phyloP scores from a whole-genome alignment of 352 stramenopile species.

The Thalassiosira mediterranea region DNA sequence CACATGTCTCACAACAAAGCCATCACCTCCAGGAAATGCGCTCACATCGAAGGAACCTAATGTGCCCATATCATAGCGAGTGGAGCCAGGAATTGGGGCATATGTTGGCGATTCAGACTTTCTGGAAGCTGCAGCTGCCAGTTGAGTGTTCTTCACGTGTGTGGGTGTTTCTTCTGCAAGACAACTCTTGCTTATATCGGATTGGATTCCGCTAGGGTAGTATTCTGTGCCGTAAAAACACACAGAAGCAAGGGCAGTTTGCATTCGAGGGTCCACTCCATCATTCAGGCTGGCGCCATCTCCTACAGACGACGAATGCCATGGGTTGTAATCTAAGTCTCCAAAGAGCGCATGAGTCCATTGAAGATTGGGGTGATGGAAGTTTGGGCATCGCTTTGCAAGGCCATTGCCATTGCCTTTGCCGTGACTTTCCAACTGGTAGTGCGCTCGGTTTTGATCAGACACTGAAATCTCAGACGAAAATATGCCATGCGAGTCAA shows the following conservation, averaged over 20 bases:
- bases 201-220: slow-evolving; percentile 37
- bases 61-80: slow-evolving; percentile 58
- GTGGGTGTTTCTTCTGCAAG: slow-evolving; percentile 12
- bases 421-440: slow-evolving; percentile 37
- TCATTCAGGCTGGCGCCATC: neutral
- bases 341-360: slow-evolving; percentile 77
- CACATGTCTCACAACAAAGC: slow-evolving; percentile 74
- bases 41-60: slow-evolving; percentile 73
- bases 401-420: slow-evolving; percentile 49
- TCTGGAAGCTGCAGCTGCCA: slow-evolving; percentile 1
- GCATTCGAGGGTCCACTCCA: slow-evolving; percentile 40
- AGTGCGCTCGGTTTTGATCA: slow-evolving; percentile 55
- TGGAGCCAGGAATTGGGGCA: slow-evolving; percentile 46
- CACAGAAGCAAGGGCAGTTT: slow-evolving; percentile 37
- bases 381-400: slow-evolving; percentile 72
- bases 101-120: slow-evolving; percentile 11
- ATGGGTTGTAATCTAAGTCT: slow-evolving; percentile 62
- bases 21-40: slow-evolving; percentile 57
- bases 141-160: neutral
- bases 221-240: slow-evolving; percentile 58
- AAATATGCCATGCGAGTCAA: slow-evolving; percentile 35
- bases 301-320: slow-evolving; percentile 29
- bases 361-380: slow-evolving; percentile 61
- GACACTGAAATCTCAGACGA: slow-evolving; percentile 33
- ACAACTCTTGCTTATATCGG: slow-evolving; percentile 38